These are phyloP conservation scores for Leccinum fibrillosum DNA, from an alignment of 768 basidiomycete genomes.

Conservation along the genomic window DNA sequence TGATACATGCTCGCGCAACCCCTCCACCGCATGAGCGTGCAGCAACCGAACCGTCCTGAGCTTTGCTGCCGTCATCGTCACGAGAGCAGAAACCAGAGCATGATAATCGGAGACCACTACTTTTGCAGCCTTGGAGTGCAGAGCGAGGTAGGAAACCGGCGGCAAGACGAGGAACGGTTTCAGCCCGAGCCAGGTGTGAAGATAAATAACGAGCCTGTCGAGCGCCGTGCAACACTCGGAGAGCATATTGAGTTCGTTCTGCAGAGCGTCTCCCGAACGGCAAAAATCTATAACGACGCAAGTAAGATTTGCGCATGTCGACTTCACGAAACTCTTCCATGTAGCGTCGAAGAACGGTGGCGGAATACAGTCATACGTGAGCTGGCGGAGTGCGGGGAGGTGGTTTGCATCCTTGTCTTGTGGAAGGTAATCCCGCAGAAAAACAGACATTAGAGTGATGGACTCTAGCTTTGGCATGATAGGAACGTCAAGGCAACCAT, in stretches of 20 bases:
- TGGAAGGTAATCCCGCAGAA: slow-evolving; percentile 30
- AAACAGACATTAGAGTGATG: slow-evolving; percentile 25
- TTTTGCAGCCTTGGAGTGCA: slow-evolving; percentile 19
- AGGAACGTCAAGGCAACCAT: slow-evolving; percentile 20
- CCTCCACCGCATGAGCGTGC: slow-evolving; percentile 12
- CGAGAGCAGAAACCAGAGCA: slow-evolving; percentile 22
- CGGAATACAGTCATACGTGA: slow-evolving; percentile 31
- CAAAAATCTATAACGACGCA: slow-evolving; percentile 27
- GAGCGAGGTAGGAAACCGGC: slow-evolving; percentile 23
- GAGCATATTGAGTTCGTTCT: slow-evolving; percentile 23
- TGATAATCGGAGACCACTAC: slow-evolving; percentile 13
- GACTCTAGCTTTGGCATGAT: slow-evolving; percentile 28
- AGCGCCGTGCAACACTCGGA: slow-evolving; percentile 23
- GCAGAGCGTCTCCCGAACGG: slow-evolving; percentile 22
- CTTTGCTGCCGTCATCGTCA: slow-evolving; percentile 19
- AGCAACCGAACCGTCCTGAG: slow-evolving; percentile 21
- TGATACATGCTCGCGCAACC: slow-evolving; percentile 9
- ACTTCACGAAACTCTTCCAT: slow-evolving; percentile 27
- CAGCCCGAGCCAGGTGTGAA: slow-evolving; percentile 25
- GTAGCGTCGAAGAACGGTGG: slow-evolving; percentile 27
- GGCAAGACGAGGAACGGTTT: slow-evolving; percentile 20
- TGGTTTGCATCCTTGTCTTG: slow-evolving; percentile 25
- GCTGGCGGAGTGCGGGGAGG: slow-evolving; percentile 28
- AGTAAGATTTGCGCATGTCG: slow-evolving; percentile 26
- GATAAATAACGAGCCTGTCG: slow-evolving; percentile 25